These are phyloP conservation scores for Solanum medicagineum DNA, from an alignment of 257 asterid species.

Conservation along the genomic window DNA sequence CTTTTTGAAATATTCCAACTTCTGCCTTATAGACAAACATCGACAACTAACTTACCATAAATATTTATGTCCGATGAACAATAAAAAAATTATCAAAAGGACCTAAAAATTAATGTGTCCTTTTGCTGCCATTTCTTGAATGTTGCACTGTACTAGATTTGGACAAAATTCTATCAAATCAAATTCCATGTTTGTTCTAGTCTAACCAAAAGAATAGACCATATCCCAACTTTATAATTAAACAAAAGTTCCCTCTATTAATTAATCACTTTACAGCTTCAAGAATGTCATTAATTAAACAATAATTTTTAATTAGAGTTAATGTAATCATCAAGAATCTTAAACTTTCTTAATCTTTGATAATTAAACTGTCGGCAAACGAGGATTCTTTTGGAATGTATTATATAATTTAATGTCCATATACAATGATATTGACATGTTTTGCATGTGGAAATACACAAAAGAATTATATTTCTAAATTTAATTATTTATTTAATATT, in stretches of 20 bases:
- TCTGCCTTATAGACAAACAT: background rate
- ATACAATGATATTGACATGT: background rate
- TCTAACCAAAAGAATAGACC: background rate
- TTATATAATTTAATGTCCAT: background rate
- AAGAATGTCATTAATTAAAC: background rate
- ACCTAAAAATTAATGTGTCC: background rate
- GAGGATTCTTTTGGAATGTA: background rate
- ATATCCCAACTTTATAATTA: background rate
- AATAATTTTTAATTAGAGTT: background rate
- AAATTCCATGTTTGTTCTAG: background rate
- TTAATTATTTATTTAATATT: background rate
- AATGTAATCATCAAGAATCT: background rate
- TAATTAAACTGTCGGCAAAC: background rate
- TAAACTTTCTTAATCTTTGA: background rate
- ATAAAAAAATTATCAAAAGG: background rate
- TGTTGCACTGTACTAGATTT: background rate
- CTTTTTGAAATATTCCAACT: background rate
- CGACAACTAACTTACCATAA: background rate
- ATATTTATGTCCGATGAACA: background rate
- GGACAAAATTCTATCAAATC: background rate
- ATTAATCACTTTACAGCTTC: background rate
- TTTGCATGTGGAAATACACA: slow-evolving; percentile 2
- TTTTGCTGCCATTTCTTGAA: background rate
- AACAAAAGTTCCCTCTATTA: background rate
- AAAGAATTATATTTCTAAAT: background rate